Evolutionary conservation across 2,329 filamentous ascomycete genomes (phyloP).

Genomic region (Trichoderma pleuroti): DNA sequence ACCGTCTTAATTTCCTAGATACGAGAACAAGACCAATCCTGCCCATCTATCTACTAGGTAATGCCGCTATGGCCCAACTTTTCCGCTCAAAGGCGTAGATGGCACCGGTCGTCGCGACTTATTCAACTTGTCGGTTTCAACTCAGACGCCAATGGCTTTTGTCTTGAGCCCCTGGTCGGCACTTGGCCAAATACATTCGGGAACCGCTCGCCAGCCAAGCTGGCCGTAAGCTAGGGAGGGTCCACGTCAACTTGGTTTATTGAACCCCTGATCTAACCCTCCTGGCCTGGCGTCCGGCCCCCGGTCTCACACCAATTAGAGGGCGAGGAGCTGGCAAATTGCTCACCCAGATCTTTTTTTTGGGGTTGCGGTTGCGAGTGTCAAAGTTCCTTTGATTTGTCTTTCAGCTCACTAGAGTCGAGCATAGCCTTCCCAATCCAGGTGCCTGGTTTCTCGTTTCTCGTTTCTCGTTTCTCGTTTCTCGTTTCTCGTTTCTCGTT

Average conservation of each 20-base stretch:
- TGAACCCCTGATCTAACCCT: conserved; percentile 19
- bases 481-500: not conserved
- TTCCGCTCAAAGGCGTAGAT: not conserved
- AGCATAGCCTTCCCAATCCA: conserved; percentile 4
- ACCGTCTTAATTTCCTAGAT: not conserved
- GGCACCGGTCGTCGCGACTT: not conserved
- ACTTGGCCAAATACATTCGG: conserved; percentile 15
- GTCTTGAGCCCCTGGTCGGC: conserved; percentile 14
- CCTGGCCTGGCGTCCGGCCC: not conserved
- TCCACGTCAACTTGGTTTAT: conserved; percentile 20
- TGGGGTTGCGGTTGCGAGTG: not conserved
- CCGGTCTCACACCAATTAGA: conserved; percentile 13
- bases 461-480: not conserved
- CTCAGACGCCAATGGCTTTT: conserved; percentile 8
- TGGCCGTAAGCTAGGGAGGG: conserved; percentile 11
- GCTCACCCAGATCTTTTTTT: conserved; percentile 4
- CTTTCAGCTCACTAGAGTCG: conserved; percentile 14
- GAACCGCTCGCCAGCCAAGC: conserved; percentile 1
- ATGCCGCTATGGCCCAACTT: not conserved
- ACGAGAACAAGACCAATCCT: not conserved
- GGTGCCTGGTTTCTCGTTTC: not conserved
- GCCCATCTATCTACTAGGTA: too few species aligned
- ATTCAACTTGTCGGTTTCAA: conserved; percentile 1
- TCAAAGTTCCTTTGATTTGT: not conserved
- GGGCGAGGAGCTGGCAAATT: not conserved